phyloP scores from a whole-genome alignment of 495 filamentous ascomycete species.

The Trichocladium antarcticum region DNA sequence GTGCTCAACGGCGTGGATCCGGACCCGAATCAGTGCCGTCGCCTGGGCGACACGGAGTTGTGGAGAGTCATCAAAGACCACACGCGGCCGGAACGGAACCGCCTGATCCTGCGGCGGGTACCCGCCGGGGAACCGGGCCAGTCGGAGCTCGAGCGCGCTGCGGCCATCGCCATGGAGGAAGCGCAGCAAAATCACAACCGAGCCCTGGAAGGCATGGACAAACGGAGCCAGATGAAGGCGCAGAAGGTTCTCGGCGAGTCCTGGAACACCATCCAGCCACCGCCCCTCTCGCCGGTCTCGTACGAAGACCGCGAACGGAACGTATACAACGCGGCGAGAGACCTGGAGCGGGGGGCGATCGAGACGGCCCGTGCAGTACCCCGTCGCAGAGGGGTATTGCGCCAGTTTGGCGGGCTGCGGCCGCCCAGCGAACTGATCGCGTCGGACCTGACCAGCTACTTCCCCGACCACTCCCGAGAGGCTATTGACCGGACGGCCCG shows the following conservation, averaged over 20 bases:
- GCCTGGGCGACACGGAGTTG: constrained; percentile 72
- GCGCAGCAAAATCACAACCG: constrained; percentile 59
- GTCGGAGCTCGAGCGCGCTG: constrained; percentile 69
- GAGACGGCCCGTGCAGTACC: constrained; percentile 36
- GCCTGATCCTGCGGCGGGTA: constrained; percentile 81
- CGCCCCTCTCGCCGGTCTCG: constrained; percentile 69
- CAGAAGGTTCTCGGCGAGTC: constrained; percentile 75
- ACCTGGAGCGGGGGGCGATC: constrained; percentile 46
- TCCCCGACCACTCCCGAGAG: constrained; percentile 86
- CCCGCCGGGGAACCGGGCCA: constrained; percentile 75
- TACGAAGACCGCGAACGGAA: constrained; percentile 53
- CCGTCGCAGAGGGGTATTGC: constrained; percentile 49
- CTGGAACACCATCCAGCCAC: constrained; percentile 63
- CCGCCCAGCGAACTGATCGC: constrained; percentile 96
- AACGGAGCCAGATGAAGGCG: constrained; percentile 62
- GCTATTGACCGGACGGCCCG: constrained; percentile 90
- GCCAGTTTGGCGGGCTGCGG: constrained; percentile 74
- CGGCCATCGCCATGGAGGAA: constrained; percentile 73
- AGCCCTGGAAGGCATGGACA: constrained; percentile 49
- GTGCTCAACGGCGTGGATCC: constrained; percentile 73
- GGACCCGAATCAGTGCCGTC: constrained; percentile 62
- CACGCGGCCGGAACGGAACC: constrained; percentile 66
- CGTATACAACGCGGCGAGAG: constrained; percentile 48
- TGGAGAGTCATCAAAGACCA: constrained; percentile 71
- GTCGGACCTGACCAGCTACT: constrained; percentile 89